Conservation (phyloP, 257 asterid genomes). For the Leonotis leonurus region DNA sequence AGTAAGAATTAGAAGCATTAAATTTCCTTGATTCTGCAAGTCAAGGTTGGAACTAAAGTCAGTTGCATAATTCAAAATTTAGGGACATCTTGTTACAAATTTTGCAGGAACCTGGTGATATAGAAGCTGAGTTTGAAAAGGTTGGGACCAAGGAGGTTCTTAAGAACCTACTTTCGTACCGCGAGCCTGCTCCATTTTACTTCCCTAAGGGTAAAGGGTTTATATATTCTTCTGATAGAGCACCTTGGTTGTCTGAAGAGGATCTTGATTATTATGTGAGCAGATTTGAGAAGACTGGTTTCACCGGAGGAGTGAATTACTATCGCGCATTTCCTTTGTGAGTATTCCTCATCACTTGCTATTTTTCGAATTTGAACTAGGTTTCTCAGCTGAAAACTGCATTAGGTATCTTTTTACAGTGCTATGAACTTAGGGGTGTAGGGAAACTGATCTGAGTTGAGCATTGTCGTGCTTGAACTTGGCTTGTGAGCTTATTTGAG, state of each 20-base stretch:
- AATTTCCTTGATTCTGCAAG: neutral
- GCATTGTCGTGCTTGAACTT: neutral
- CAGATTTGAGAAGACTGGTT: slow-evolving; percentile 54
- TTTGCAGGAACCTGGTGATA: slow-evolving; percentile 68
- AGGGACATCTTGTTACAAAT: neutral
- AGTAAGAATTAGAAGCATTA: too few relatives aligned
- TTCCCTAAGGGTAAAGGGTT: slow-evolving; percentile 60
- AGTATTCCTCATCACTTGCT: slow-evolving; percentile 3
- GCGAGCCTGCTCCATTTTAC: slow-evolving; percentile 38
- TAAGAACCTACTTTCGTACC: slow-evolving; percentile 35
- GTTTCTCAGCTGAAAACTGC: neutral
- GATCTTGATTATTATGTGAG: slow-evolving; percentile 51
- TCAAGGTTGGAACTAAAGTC: neutral
- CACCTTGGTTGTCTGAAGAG: slow-evolving; percentile 60
- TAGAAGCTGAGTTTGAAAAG: slow-evolving; percentile 56
- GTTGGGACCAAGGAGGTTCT: slow-evolving; percentile 45
- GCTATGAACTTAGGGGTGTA: neutral
- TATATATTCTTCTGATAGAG: slow-evolving; percentile 28
- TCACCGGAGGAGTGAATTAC: slow-evolving; percentile 70
- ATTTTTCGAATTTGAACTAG: neutral
- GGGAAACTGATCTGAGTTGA: neutral
- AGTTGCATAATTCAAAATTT: neutral
- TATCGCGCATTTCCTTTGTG: slow-evolving; percentile 56
- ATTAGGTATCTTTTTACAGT: neutral
- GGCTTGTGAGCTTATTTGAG: neutral